Evolutionary conservation across 306 rosid genomes (phyloP), one percentile per base, ranked within the genome.

Genomic region (Luffa acutangula): DNA sequence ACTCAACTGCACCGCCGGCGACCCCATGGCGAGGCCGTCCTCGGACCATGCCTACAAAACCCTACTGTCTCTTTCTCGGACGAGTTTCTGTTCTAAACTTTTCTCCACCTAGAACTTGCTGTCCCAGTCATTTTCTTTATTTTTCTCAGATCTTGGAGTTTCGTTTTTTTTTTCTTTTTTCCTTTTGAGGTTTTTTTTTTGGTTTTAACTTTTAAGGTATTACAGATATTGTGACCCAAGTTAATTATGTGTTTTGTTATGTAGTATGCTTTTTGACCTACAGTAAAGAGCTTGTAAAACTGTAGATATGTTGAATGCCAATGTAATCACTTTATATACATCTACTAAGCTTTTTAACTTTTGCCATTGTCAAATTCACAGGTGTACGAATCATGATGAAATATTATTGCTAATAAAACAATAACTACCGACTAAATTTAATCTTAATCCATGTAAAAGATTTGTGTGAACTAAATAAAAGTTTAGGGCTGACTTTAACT

Each of bases 21-120:
- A 95, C 74, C 98, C 97, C 76, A 81, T 84, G 15, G 90, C 94
- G 5, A 86, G 99, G 81, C 99, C 98, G 81, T 83, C 86, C 85
- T 91, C 99, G 34, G 63, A 73, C 75, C 85, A 88, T 25, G 81
- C 89, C 2, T 81, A 83, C 79, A 86, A 83, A 88, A 78, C 89
- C 80, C 88, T 95, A 78, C 82, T 85, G n/a, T 76, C 84, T 52
- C 42, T 85, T 43, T 62, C 20, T 80, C 84, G 52, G 49, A 74
- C 77, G 37, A 75, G 41, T 81, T 84, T 85, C 78, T 91, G 89
- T 80, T 66, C 63, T 33, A 78, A 58, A 25, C 80, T 63, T 48
- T 59, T 25, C 31, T 60, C 15, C 41, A 12, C 9, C 4, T 74
- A 74, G 46, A 4, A 14, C 34, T 73, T 39, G 34, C 51, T 17